Conservation (phyloP, 371 early-diverging fungal genomes). For the Blakeslea trispora region DNA sequence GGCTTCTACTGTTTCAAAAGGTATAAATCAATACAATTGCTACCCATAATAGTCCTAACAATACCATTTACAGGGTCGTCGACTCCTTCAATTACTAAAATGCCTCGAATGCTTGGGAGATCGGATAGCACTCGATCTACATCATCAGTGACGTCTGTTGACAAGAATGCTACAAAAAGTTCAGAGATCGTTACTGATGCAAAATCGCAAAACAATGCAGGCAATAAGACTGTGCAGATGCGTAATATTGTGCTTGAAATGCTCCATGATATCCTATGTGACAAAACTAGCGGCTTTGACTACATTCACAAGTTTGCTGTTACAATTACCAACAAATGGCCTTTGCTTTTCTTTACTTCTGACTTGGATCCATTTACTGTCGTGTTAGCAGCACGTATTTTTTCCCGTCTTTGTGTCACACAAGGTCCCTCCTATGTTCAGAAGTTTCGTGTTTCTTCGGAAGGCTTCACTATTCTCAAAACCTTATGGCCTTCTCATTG, state of each 20-base stretch:
- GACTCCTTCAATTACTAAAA: background rate
- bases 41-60: background rate
- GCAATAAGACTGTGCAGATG: slow-evolving; percentile 51
- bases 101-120: background rate
- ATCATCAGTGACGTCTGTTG: slow-evolving; percentile 2
- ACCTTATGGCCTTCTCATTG: slow-evolving; percentile 62
- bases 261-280: slow-evolving; percentile 68
- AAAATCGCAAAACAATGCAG: slow-evolving; percentile 15
- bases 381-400: slow-evolving; percentile 58
- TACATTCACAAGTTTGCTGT: slow-evolving; percentile 53
- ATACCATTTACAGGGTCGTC: background rate
- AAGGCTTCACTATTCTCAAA: slow-evolving; percentile 65
- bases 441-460: slow-evolving; percentile 58
- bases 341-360: slow-evolving; percentile 64
- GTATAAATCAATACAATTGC: slow-evolving; percentile 25
- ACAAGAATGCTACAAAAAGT: slow-evolving; percentile 1
- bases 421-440: slow-evolving; percentile 56
- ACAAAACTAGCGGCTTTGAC: slow-evolving; percentile 29
- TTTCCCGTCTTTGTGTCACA: slow-evolving; percentile 54
- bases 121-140: slow-evolving; percentile 25
- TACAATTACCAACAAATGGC: slow-evolving; percentile 74
- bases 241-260: slow-evolving; percentile 75
- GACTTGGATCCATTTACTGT: slow-evolving; percentile 61
- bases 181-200: slow-evolving; percentile 46
- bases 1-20: slow-evolving; percentile 66